Percentiles rank a stretch among this genome's conserved stretches.
These are phyloP conservation scores for Teratosphaeria zuluensis DNA, from an alignment of 2,329 filamentous ascomycete genomes.

Conservation along the genomic window DNA sequence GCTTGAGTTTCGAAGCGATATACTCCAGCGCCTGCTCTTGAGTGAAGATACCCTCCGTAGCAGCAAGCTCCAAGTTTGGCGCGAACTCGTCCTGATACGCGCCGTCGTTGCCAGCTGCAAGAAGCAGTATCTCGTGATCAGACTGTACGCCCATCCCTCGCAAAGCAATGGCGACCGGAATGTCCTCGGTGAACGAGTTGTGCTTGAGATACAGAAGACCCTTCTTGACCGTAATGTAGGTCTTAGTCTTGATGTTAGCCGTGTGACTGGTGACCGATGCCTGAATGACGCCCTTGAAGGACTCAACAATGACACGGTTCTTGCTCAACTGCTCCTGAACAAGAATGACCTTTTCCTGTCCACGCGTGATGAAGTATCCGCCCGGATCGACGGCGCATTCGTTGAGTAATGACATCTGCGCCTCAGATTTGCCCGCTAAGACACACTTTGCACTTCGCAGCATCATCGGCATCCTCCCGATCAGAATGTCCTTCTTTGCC, in stretches of 20 bases:
- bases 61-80: slow-evolving; percentile 88
- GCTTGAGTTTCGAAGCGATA: slow-evolving; percentile 77
- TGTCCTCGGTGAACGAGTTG: slow-evolving; percentile 83
- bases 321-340: slow-evolving; percentile 99
- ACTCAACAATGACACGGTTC: slow-evolving; percentile 96
- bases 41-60: slow-evolving; percentile 74
- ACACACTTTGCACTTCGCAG: slow-evolving; percentile 90
- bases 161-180: slow-evolving; percentile 89
- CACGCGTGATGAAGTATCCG: slow-evolving; percentile 95
- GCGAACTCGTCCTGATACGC: slow-evolving; percentile 91
- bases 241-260: slow-evolving; percentile 95
- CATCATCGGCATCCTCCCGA: slow-evolving; percentile 94
- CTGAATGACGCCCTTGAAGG: slow-evolving; percentile 87
- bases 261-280: slow-evolving; percentile 97
- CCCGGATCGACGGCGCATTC: slow-evolving; percentile 94
- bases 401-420: slow-evolving; percentile 82
- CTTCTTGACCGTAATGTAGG: slow-evolving; percentile 89
- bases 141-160: slow-evolving; percentile 91
- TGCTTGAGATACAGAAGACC: slow-evolving; percentile 82
- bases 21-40: slow-evolving; percentile 95
- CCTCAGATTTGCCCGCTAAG: slow-evolving; percentile 70
- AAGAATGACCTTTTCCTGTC: slow-evolving; percentile 96
- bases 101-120: slow-evolving; percentile 79
- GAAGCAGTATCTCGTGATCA: slow-evolving; percentile 86
- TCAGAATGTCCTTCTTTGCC: slow-evolving; percentile 61